phyloP scores from a whole-genome alignment of 176 grass and related monocot species.

The Alopecurus myosuroides region DNA sequence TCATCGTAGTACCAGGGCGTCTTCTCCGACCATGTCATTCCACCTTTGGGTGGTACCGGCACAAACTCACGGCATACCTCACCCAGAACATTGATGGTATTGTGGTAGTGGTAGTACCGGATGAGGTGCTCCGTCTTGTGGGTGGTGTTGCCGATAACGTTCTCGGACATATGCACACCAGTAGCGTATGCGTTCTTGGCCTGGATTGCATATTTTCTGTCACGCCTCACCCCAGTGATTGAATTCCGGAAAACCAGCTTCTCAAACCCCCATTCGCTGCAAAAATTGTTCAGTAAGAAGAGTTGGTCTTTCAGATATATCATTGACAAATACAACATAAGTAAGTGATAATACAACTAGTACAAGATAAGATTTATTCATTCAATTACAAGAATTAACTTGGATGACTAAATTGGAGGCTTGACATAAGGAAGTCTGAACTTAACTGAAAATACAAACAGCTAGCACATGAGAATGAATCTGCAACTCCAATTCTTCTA shows the following conservation, averaged over 20 bases:
- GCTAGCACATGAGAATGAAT: background rate
- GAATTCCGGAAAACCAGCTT: constrained; percentile 85
- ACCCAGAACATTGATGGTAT: constrained; percentile 72
- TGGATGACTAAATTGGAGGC: background rate
- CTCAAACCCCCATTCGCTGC: constrained; percentile 89
- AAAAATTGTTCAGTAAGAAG: background rate
- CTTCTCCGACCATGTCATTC: constrained; percentile 71
- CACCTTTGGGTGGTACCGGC: constrained; percentile 47
- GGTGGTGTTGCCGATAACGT: constrained; percentile 84
- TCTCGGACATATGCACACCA: constrained; percentile 86
- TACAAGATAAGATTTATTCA: background rate
- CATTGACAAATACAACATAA: background rate
- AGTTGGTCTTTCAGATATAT: background rate
- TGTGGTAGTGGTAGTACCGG: constrained; percentile 95
- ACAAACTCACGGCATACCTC: constrained; percentile 73
- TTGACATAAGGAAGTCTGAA: background rate
- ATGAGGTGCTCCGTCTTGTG: constrained; percentile 93
- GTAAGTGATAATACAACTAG: background rate
- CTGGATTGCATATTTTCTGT: constrained; percentile 83
- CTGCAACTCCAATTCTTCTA: background rate
- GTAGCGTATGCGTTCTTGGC: constrained; percentile 80
- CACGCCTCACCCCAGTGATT: constrained; percentile 70
- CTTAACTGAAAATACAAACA: background rate
- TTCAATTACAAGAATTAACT: background rate
- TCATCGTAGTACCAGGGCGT: constrained; percentile 78